phyloP scores from a whole-genome alignment of 176 grass and related monocot genomes.

The Raddia distichophylla region DNA sequence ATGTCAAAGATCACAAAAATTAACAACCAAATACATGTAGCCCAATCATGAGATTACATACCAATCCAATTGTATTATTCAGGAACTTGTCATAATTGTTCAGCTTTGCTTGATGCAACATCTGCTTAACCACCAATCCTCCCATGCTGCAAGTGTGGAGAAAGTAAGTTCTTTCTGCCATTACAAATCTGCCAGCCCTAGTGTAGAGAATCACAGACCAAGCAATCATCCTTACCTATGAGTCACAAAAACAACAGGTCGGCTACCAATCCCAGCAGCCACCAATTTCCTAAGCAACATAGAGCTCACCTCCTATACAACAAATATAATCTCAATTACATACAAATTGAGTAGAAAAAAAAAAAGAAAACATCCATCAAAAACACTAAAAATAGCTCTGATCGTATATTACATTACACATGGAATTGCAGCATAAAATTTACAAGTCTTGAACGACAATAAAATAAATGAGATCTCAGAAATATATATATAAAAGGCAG shows the following conservation, averaged over 20 bases:
- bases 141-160: slow-evolving; percentile 76
- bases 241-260: slow-evolving; percentile 94
- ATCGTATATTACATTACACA: slow-evolving; percentile 8
- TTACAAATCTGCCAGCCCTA: slow-evolving; percentile 1
- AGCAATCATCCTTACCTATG: slow-evolving; percentile 63
- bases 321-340: slow-evolving; percentile 22
- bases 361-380: slow-evolving; percentile 8
- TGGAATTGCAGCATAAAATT: slow-evolving; percentile 1
- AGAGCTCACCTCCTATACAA: slow-evolving; percentile 88
- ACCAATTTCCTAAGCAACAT: slow-evolving; percentile 84
- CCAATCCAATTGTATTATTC: slow-evolving; percentile 80
- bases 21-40: slow-evolving; percentile 48
- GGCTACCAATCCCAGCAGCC: slow-evolving; percentile 76
- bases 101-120: slow-evolving; percentile 87
- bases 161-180: slow-evolving; percentile 30
- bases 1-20: slow-evolving; percentile 34
- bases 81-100: slow-evolving; percentile 80
- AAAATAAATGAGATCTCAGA: slow-evolving; percentile 5
- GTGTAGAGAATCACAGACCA: slow-evolving; percentile 9
- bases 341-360: slow-evolving; percentile 27
- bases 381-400: slow-evolving; percentile 11
- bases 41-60: slow-evolving; percentile 52
- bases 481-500: neutral
- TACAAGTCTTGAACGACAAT: neutral
- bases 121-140: slow-evolving; percentile 95